phyloP scores from a whole-genome alignment of 768 basidiomycete genomes.

The Gelatoporia subvermispora region DNA sequence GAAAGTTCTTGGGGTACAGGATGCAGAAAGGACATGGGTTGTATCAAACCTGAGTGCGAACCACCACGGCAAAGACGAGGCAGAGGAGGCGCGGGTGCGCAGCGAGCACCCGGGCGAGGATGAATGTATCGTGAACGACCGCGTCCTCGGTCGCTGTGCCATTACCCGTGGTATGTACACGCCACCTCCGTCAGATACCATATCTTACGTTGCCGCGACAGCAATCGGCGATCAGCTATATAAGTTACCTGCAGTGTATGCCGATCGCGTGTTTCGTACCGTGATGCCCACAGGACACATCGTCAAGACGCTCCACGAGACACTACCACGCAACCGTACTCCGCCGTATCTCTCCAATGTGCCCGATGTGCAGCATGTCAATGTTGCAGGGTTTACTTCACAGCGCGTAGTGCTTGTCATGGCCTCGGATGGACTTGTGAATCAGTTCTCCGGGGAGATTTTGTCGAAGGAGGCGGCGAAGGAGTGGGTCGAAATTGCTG shows the following conservation, averaged over 20 bases:
- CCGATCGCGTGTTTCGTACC: constrained; percentile 27
- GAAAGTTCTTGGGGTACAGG: constrained; percentile 40
- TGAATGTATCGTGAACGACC: constrained; percentile 59
- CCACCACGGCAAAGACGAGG: constrained; percentile 67
- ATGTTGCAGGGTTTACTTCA: constrained; percentile 17
- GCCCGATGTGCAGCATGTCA: constrained; percentile 37
- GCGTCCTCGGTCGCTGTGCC: constrained; percentile 74
- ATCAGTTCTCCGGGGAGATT: constrained; percentile 30
- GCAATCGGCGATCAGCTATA: constrained; percentile 35
- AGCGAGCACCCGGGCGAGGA: constrained; percentile 65
- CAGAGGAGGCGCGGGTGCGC: constrained; percentile 60
- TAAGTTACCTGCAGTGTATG: constrained; percentile 30
- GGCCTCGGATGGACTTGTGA: constrained; percentile 42
- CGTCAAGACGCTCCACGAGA: constrained; percentile 18
- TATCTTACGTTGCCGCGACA: constrained; percentile 8
- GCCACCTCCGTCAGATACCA: not conserved
- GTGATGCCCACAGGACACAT: constrained; percentile 11
- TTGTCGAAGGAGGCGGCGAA: constrained; percentile 26
- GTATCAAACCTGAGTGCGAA: constrained; percentile 55
- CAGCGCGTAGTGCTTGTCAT: constrained; percentile 27
- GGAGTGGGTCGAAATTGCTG: constrained; percentile 30
- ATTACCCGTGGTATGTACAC: constrained; percentile 63
- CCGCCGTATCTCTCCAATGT: constrained; percentile 43
- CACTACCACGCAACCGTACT: constrained; percentile 32
- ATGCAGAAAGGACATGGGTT: constrained; percentile 47